Percentiles rank a stretch among this genome's conserved stretches.
Conservation (phyloP, 1,139 yeast genomes). For the Nakaseomyces bracarensis region DNA sequence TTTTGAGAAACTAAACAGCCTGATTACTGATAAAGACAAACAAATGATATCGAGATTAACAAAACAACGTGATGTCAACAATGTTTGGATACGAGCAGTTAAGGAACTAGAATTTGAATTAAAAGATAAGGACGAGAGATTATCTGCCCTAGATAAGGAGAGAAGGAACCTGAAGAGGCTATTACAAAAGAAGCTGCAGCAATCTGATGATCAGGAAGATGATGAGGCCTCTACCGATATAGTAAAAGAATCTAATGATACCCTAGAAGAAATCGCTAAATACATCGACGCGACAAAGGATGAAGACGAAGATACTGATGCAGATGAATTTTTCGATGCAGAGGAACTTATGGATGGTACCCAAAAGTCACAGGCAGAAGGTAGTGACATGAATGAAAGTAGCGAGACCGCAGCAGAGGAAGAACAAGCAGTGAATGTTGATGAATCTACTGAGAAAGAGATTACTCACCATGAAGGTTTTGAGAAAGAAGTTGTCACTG, state of each 20-base stretch:
- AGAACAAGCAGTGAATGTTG: constrained; percentile 1
- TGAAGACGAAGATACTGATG: constrained; percentile 51
- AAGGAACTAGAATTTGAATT: constrained; percentile 78
- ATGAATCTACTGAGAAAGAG: constrained; percentile 4
- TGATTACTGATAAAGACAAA: constrained; percentile 32
- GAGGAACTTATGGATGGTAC: constrained; percentile 41
- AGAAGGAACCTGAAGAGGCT: constrained; percentile 60
- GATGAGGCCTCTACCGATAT: constrained; percentile 11
- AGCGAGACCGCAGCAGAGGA: constrained; percentile 10
- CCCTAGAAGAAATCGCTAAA: constrained; percentile 39
- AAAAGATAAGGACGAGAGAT: constrained; percentile 62
- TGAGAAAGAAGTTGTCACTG: constrained; percentile 12
- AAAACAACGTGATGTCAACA: constrained; percentile 73
- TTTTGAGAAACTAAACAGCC: constrained; percentile 28
- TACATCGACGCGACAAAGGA: constrained; percentile 42
- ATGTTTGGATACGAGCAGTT: constrained; percentile 85
- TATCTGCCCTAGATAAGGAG: constrained; percentile 65
- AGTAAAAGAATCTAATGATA: constrained; percentile 15
- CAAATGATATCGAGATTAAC: constrained; percentile 48
- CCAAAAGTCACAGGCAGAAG: constrained; percentile 24
- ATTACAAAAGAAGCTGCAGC: constrained; percentile 34
- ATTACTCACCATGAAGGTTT: not conserved
- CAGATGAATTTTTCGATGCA: constrained; percentile 87
- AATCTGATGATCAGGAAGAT: constrained; percentile 14
- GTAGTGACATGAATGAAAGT: constrained; percentile 4